Base-by-base conservation (phyloP, 2,329 filamentous ascomycete species). In the Dactylellina haptotyla region DNA sequence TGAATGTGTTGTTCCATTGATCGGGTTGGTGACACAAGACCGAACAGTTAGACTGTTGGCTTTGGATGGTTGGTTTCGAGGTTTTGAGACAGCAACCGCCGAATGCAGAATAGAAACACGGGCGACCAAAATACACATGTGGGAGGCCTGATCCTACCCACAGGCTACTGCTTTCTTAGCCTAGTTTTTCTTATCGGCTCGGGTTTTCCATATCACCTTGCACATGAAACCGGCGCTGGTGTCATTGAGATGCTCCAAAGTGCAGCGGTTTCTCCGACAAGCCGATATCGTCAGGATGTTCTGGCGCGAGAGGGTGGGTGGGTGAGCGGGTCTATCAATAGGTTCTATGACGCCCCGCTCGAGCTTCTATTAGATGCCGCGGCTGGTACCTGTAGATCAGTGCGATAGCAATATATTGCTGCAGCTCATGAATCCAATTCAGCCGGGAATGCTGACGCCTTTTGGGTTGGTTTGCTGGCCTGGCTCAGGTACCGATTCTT, bases 161-260 rank as follows among this genome's bases (percentile, higher is more conserved):
- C 51, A 39, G 28, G 26, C 51, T 37, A 14, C 25, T 14, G n/a
- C 20, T 37, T 48, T 48, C 50, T 30, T 45, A 67, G 63, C 53
- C 45, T 58, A 23, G 23, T 32, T 16, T 58, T 43, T 37, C 45
- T 41, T 67, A 59, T 66, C 61, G 69, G 69, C 39, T 65, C 54
- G 61, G 69, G 48, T 10, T 66, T 57, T 62, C 61, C 54, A 73
- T 73, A 72, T 65, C 45, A 59, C 34, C 30, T 53, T 62, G 51
- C 69, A 73, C 69, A 73, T 73, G 69, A 73, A 73, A 73, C 69
- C 61, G 61, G 46, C 51, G 61, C 23, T 46, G 37, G 59, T 63
- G 30, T 71, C 58, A 43, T 63, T 53, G 37, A 57, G 37, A n/a
- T 37, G 39, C 59, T 18, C 18, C 12, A 37, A 64, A 64, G 50